Evolutionary conservation across 208 protist species (phyloP).

Genomic region (Vickermania ingenoplastis): DNA sequence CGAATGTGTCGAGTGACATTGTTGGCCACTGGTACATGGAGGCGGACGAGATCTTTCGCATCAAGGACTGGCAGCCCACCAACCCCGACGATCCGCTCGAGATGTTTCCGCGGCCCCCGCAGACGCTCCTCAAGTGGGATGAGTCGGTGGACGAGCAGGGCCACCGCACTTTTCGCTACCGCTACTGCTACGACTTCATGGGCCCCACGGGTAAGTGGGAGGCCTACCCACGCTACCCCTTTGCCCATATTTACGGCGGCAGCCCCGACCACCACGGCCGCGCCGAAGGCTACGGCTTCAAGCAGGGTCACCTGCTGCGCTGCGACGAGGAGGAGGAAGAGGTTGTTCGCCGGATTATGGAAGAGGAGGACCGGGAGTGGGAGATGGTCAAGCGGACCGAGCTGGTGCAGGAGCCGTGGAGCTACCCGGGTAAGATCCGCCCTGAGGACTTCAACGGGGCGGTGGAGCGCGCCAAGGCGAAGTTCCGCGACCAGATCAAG

Average conservation of each 20-base stretch:
- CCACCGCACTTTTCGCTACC: conserved; percentile 86
- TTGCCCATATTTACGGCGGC: conserved; percentile 72
- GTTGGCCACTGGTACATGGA: conserved; percentile 90
- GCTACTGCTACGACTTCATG: conserved; percentile 85
- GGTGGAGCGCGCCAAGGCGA: conserved; percentile 79
- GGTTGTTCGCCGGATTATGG: conserved; percentile 85
- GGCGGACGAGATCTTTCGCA: conserved; percentile 76
- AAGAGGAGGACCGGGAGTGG: conserved; percentile 88
- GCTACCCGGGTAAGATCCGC: conserved; percentile 83
- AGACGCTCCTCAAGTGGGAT: conserved; percentile 79
- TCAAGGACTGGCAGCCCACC: conserved; percentile 87
- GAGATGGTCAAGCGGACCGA: conserved; percentile 88
- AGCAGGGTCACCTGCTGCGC: conserved; percentile 81
- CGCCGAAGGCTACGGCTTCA: conserved; percentile 82
- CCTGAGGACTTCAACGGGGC: conserved; percentile 75
- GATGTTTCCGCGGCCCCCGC: conserved; percentile 84
- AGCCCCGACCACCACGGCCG: conserved; percentile 69
- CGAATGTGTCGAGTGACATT: conserved; percentile 72
- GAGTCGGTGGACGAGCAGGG: conserved; percentile 85
- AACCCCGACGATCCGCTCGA: conserved; percentile 81
- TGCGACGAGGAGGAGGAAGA: conserved; percentile 83
- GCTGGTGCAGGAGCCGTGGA: conserved; percentile 86
- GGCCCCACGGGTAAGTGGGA: conserved; percentile 82
- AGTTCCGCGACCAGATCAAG: conserved; percentile 72
- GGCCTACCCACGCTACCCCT: conserved; percentile 84